Base-by-base conservation (phyloP, 1,139 yeast species). In the Scheffersomyces cryptocercus region DNA sequence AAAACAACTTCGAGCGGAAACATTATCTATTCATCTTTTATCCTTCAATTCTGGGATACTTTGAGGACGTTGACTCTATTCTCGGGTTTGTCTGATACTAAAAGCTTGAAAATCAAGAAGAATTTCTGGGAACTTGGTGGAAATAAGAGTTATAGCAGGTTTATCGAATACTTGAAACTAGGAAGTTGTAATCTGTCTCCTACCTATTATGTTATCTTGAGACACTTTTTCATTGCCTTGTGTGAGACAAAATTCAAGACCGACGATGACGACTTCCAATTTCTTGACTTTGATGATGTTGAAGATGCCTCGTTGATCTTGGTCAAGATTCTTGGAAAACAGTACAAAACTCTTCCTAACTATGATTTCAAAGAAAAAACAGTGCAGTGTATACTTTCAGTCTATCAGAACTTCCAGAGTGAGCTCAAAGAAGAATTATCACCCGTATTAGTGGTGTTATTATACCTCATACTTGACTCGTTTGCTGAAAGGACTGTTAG, bases 131-230 rank as follows among this genome's bases (percentile, higher is more conserved):
- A 71, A 10, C 65, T 70, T 29, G 84, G 78, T 56, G 67, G 75
- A 55, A 41, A 61, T 68, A 52, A 75, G 64, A 44, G 76, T 57
- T 52, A 44, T n/a, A 45, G 64, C 1, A 75, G 75, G 44, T 56
- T 84, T 8, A 36, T 70, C 1, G 73, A 65, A 0, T 75, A 82
- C 47, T 55, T 85, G 28, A 64, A 66, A 12, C 47, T 81, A 12
- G 86, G 89, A 0, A 73, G 78, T 4, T 71, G 84, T 41, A 72
- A 71, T 44, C 81, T 84, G 51, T 68, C 69, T 36, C 75, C 83
- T 0, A 50, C 65, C 0, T 84, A 81, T 53, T 85, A 77, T 53
- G 51, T 47, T 2, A 44, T 56, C 14, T 41, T 71, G 15, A 45
- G 49, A 2, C 49, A 52, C 3, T 61, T 68, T 41, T 62, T 69